A percentile compares a stretch with the other conserved stretches of the same genome.
Conservation (phyloP, 345 rosid genomes). For the Orychophragmus violaceus region DNA sequence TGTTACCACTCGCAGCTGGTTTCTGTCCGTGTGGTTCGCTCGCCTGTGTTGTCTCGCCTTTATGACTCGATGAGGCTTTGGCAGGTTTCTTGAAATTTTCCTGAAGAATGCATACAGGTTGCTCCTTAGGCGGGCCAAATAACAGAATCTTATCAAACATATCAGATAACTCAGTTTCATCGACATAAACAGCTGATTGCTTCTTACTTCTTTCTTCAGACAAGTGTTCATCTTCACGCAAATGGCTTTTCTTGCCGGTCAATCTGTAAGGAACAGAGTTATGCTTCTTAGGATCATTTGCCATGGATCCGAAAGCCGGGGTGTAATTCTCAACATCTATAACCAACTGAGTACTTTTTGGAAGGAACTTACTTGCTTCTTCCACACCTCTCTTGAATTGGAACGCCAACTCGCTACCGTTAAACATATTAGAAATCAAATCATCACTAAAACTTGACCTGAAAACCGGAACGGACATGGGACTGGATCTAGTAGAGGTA, state of each 20-base stretch:
- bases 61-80: conserved; percentile 4
- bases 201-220: conserved; percentile 55
- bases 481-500: conserved; percentile 12
- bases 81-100: not conserved
- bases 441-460: conserved; percentile 36
- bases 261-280: conserved; percentile 22
- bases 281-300: not conserved
- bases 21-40: conserved; percentile 35
- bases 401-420: conserved; percentile 30
- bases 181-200: conserved; percentile 42
- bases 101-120: conserved; percentile 28
- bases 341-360: conserved; percentile 36
- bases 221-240: conserved; percentile 38
- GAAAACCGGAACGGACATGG: conserved; percentile 14
- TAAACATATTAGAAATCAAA: conserved; percentile 34
- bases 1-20: conserved; percentile 5
- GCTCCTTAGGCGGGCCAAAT: conserved; percentile 15
- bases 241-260: conserved; percentile 48
- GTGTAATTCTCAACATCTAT: conserved; percentile 31
- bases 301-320: not conserved
- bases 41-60: not conserved
- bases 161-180: conserved; percentile 48
- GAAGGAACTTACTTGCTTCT: conserved; percentile 82
- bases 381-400: conserved; percentile 65
- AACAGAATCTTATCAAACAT: conserved; percentile 57